A percentile compares a stretch with the other conserved stretches of the same genome.
Conservation (phyloP, 352 stramenopile species). For the Pythium rhizo-oryzae region DNA sequence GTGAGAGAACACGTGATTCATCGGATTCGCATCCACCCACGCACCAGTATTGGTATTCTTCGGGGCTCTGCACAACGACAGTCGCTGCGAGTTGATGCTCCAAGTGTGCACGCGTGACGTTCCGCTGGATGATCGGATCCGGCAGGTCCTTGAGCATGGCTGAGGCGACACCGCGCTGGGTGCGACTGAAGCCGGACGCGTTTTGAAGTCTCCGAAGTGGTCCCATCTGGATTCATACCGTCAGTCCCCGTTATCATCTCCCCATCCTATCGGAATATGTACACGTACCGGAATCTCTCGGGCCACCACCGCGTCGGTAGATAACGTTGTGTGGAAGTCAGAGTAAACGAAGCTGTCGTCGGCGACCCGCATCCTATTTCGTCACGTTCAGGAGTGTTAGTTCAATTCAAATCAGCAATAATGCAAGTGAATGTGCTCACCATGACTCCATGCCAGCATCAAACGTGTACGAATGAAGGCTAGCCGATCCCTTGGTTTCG, state of each 20-base stretch:
- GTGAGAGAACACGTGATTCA: too few species aligned
- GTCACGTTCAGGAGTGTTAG: too few species aligned
- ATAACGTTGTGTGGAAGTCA: constrained; percentile 76
- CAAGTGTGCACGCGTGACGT: constrained; percentile 80
- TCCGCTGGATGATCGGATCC: constrained; percentile 75
- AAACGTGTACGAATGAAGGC: constrained; percentile 80
- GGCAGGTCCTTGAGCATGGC: constrained; percentile 75
- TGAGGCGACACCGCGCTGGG: constrained; percentile 61
- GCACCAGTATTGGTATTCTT: constrained; percentile 87
- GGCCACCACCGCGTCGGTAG: constrained; percentile 66
- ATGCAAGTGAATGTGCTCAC: constrained; percentile 31
- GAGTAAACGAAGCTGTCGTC: constrained; percentile 88
- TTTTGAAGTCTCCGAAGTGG: constrained; percentile 82
- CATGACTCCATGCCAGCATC: constrained; percentile 71
- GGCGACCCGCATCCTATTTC: constrained; percentile 77
- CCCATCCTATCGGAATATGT: neutral
- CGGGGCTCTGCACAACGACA: constrained; percentile 62
- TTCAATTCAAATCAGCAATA: neutral
- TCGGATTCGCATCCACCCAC: neutral
- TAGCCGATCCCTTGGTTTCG: constrained; percentile 51
- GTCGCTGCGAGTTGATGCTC: constrained; percentile 79
- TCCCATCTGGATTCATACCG: constrained; percentile 47
- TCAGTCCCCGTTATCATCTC: neutral
- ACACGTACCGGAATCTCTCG: constrained; percentile 67
- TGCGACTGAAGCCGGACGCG: constrained; percentile 73